These are phyloP conservation scores for Fragilaria radians DNA, from an alignment of 108 stramenopile genomes.

Conservation along the genomic window DNA sequence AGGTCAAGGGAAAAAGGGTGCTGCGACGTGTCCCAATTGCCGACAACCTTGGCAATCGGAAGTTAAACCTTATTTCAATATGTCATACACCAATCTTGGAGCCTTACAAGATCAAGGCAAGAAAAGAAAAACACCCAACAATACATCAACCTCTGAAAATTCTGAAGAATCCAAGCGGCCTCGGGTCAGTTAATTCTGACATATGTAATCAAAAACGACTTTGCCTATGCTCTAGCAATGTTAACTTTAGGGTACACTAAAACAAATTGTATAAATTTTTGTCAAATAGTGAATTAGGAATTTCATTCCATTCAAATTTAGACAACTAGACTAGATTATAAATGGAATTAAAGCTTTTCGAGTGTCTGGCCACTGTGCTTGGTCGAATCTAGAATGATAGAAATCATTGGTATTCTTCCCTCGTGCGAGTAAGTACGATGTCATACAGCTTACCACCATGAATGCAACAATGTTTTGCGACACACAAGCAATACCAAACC, in stretches of 20 bases:
- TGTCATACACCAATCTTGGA: constrained; percentile 28
- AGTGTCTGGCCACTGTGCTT: constrained; percentile 40
- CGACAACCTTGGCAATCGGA: constrained; percentile 22
- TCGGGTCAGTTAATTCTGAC: too few species aligned
- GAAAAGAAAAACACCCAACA: too few species aligned
- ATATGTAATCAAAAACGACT: too few species aligned
- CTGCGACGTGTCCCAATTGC: constrained; percentile 33
- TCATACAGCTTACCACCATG: constrained; percentile 32
- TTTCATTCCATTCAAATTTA: too few species aligned
- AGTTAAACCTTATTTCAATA: constrained; percentile 4
- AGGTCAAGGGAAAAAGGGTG: background rate
- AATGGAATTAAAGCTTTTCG: constrained; percentile 51
- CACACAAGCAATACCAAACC: constrained; percentile 54
- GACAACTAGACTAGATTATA: too few species aligned
- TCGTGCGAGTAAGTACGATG: constrained; percentile 41
- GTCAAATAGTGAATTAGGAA: too few species aligned
- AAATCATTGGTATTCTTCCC: constrained; percentile 49
- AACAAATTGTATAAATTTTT: too few species aligned
- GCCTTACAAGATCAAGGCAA: constrained; percentile 33
- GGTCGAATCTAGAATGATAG: constrained; percentile 37
- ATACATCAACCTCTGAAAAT: too few species aligned
- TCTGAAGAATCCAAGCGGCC: too few species aligned
- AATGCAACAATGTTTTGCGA: constrained; percentile 32
- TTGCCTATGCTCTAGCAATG: too few species aligned
- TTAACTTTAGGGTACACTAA: too few species aligned